These are phyloP conservation scores for Eremomyces bilateralis DNA, from an alignment of 495 filamentous ascomycete genomes.

Conservation along the genomic window DNA sequence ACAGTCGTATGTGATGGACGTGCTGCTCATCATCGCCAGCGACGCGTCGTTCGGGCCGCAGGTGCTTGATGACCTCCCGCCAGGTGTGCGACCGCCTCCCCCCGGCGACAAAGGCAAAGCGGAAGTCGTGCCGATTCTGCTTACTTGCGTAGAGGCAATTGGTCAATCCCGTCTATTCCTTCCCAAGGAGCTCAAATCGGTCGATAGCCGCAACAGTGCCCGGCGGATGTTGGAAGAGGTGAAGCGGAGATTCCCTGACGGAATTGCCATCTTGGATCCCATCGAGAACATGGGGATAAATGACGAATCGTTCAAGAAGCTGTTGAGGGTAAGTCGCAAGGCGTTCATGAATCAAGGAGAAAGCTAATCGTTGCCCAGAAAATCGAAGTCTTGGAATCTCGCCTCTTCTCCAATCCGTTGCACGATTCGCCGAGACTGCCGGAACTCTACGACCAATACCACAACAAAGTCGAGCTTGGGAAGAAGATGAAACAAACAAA, in stretches of 20 bases:
- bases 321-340: constrained; percentile 41
- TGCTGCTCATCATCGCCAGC: constrained; percentile 46
- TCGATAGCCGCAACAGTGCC: constrained; percentile 38
- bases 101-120: constrained; percentile 49
- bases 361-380: constrained; percentile 28
- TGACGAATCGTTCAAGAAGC: constrained; percentile 80
- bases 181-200: constrained; percentile 43
- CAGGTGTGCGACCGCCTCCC: constrained; percentile 36
- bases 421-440: constrained; percentile 69
- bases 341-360: neutral
- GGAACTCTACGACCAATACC: constrained; percentile 66
- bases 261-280: constrained; percentile 68
- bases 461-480: constrained; percentile 49
- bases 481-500: constrained; percentile 68
- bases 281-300: constrained; percentile 87
- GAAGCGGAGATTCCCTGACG: constrained; percentile 74
- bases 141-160: constrained; percentile 64
- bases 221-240: constrained; percentile 54
- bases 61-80: constrained; percentile 36
- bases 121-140: constrained; percentile 66
- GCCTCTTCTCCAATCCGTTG: constrained; percentile 66
- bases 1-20: constrained; percentile 58
- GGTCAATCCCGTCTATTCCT: constrained; percentile 59
- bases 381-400: constrained; percentile 91
- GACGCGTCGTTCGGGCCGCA: constrained; percentile 34